Conservation (phyloP, 2,329 filamentous ascomycete species). For the Dactylonectria estremocensis region DNA sequence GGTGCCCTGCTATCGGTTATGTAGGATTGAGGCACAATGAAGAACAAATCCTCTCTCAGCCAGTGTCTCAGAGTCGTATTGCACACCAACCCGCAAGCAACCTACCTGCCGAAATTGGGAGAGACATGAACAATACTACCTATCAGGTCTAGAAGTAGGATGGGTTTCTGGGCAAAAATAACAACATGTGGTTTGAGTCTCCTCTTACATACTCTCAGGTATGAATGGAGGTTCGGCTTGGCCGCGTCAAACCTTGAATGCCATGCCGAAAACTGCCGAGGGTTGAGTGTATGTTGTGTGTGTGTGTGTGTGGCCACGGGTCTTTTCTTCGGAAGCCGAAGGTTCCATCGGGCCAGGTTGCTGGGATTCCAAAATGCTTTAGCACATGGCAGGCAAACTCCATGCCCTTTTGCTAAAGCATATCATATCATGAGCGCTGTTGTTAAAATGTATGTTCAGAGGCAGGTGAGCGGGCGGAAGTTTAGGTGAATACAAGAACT, state of each 20-base stretch:
- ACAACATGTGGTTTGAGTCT: constrained; percentile 3
- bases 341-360: neutral
- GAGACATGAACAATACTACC: constrained; percentile 21
- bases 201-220: neutral
- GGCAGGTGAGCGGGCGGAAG: neutral
- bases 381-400: neutral
- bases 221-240: constrained; percentile 7
- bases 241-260: constrained; percentile 19
- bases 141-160: constrained; percentile 4
- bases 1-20: constrained; percentile 17
- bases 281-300: neutral
- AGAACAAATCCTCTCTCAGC: constrained; percentile 21
- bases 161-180: neutral
- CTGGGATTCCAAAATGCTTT: neutral
- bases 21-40: constrained; percentile 11
- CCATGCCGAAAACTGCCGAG: neutral
- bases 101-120: constrained; percentile 8
- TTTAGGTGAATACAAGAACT: too few species aligned
- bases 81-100: constrained; percentile 12
- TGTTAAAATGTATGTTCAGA: neutral
- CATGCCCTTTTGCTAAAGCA: neutral
- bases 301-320: neutral
- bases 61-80: constrained; percentile 26
- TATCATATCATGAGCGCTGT: too few species aligned
- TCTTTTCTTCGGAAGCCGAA: constrained; percentile 1